Conservation (phyloP, 148 eudicot species). For the Fallopia convolvulus region DNA sequence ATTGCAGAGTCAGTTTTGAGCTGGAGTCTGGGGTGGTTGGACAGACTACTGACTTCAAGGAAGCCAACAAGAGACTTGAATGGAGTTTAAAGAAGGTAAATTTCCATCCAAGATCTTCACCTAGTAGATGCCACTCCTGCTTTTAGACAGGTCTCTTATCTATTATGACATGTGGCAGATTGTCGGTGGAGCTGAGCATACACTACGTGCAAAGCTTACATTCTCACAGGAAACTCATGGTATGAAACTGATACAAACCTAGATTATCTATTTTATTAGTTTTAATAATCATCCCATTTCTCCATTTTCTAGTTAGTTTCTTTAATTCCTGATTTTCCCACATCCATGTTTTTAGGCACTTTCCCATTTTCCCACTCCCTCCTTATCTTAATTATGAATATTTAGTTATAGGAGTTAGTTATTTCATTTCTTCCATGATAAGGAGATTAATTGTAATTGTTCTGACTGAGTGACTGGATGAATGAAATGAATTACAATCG, state of each 20-base stretch:
- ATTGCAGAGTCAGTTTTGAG: slow-evolving; percentile 74
- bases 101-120: slow-evolving; percentile 11
- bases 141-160: neutral
- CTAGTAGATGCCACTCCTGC: neutral
- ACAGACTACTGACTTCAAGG: slow-evolving; percentile 87
- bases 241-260: slow-evolving; percentile 14
- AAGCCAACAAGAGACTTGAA: slow-evolving; percentile 79
- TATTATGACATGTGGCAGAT: slow-evolving; percentile 35
- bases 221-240: slow-evolving; percentile 92
- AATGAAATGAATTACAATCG: too few relatives aligned
- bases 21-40: slow-evolving; percentile 90
- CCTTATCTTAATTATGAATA: too few relatives aligned
- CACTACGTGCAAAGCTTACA: slow-evolving; percentile 78
- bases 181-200: slow-evolving; percentile 93
- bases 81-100: slow-evolving; percentile 83
- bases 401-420: too few relatives aligned
- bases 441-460: too few relatives aligned
- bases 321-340: too few relatives aligned
- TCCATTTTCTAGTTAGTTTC: too few relatives aligned
- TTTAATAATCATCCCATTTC: too few relatives aligned
- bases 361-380: too few relatives aligned
- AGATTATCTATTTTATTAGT: too few relatives aligned
- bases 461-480: too few relatives aligned
- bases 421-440: too few relatives aligned
- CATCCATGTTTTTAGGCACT: too few relatives aligned